These are phyloP conservation scores for Tetracentron sinense DNA, from an alignment of 164 flowering plant species.

Conservation along the genomic window DNA sequence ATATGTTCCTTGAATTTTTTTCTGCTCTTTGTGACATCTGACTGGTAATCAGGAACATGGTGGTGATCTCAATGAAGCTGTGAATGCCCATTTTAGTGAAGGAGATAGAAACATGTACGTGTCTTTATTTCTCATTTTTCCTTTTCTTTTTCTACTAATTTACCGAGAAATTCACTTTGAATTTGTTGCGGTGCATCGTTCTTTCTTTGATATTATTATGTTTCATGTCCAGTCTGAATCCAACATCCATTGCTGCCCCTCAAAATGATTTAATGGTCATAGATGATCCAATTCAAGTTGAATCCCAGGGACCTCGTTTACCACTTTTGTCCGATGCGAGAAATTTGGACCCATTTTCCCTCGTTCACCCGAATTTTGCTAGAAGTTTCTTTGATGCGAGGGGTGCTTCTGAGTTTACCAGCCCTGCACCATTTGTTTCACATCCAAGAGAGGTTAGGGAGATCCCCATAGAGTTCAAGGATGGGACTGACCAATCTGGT, in stretches of 20 bases:
- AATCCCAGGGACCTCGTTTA: constrained; percentile 28
- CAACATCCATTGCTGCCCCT: constrained; percentile 31
- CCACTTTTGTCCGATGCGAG: constrained; percentile 37
- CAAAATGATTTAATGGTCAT: constrained; percentile 74
- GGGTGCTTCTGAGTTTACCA: constrained; percentile 24
- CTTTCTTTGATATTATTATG: not conserved
- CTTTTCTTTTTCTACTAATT: not conserved
- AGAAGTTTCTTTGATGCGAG: constrained; percentile 43
- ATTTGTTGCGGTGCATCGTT: not conserved
- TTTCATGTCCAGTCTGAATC: constrained; percentile 31
- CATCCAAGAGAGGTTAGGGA: constrained; percentile 87
- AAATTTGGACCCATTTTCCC: constrained; percentile 47
- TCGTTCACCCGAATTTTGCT: constrained; percentile 46
- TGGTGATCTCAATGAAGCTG: constrained; percentile 86
- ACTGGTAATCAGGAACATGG: constrained; percentile 56
- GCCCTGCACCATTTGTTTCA: constrained; percentile 51
- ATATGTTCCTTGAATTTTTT: not conserved
- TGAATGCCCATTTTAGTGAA: constrained; percentile 73
- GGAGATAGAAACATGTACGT: constrained; percentile 58
- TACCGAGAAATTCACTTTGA: not conserved
- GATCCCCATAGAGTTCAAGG: constrained; percentile 82
- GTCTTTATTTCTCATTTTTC: not conserved
- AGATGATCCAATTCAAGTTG: constrained; percentile 52
- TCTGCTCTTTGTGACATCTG: not conserved
- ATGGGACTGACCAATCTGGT: constrained; percentile 42